These are phyloP conservation scores for Spizellomyces punctatus DNA, from an alignment of 192 early-diverging fungal genomes.

Conservation along the genomic window DNA sequence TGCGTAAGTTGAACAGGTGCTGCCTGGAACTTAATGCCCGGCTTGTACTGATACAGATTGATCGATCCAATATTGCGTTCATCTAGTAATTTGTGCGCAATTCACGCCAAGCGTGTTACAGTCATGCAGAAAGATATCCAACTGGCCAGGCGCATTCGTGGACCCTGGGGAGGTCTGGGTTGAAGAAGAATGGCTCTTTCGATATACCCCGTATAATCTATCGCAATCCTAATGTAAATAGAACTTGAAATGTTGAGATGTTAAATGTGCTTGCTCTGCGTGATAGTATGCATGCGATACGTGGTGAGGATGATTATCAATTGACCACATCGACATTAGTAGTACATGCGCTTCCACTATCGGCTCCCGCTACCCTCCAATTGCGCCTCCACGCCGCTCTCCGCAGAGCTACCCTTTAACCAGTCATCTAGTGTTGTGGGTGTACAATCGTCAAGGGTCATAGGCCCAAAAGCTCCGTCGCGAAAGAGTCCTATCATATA, in stretches of 20 bases:
- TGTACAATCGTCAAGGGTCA: constrained; percentile 79
- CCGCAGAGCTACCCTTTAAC: too few species aligned
- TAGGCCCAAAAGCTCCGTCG: constrained; percentile 75
- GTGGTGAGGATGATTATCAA: too few species aligned
- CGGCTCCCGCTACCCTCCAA: too few species aligned
- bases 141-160: constrained; percentile 84
- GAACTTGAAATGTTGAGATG: not conserved
- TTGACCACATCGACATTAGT: too few species aligned
- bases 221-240: not conserved
- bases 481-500: constrained; percentile 80
- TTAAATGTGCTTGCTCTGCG: too few species aligned
- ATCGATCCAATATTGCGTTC: constrained; percentile 4
- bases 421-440: not conserved
- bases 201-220: too few species aligned
- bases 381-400: too few species aligned
- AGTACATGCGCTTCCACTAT: too few species aligned
- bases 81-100: constrained; percentile 81
- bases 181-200: constrained; percentile 9
- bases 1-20: constrained; percentile 54
- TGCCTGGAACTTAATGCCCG: not conserved
- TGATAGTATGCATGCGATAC: too few species aligned
- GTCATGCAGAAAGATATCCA: constrained; percentile 93
- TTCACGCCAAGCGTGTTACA: constrained; percentile 94
- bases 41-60: not conserved
- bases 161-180: constrained; percentile 76